Conservation (phyloP, 768 basidiomycete species). For the Amyloporia xantha region DNA sequence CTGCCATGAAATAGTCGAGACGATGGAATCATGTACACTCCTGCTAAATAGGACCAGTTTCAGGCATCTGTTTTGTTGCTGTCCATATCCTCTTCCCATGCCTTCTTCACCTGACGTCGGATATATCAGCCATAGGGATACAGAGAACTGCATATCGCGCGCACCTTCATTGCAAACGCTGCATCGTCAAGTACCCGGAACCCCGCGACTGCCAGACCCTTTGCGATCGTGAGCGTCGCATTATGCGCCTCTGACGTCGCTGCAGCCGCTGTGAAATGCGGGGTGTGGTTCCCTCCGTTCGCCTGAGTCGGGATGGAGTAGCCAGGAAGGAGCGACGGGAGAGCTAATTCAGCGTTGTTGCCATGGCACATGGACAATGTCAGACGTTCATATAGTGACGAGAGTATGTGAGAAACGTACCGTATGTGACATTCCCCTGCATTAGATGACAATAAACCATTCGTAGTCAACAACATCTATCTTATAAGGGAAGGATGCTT, state of each 20-base stretch:
- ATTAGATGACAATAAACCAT: conserved; percentile 1
- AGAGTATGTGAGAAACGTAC: conserved; percentile 31
- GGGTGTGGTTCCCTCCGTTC: conserved; percentile 71
- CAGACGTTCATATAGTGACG: background rate
- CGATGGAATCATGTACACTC: too few relatives aligned
- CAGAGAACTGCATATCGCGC: too few relatives aligned
- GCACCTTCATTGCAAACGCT: too few relatives aligned
- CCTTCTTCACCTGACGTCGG: background rate
- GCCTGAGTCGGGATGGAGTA: conserved; percentile 56
- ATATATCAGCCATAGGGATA: too few relatives aligned
- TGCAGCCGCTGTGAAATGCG: conserved; percentile 56
- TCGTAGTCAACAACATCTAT: background rate
- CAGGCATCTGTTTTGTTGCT: too few relatives aligned
- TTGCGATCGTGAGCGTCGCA: conserved; percentile 48
- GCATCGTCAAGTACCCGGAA: conserved; percentile 54
- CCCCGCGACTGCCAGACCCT: conserved; percentile 56
- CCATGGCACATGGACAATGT: too few relatives aligned
- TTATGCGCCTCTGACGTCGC: conserved; percentile 55
- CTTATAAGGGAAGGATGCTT: conserved; percentile 26
- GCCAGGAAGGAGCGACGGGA: conserved; percentile 22
- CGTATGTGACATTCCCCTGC: conserved; percentile 71
- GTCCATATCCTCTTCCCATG: conserved; percentile 1
- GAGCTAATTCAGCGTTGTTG: conserved; percentile 8
- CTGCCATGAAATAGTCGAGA: too few relatives aligned
- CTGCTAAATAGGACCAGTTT: too few relatives aligned